Conservation (phyloP, 176 grass and related monocot genomes). For the Calamus simplicifolius region DNA sequence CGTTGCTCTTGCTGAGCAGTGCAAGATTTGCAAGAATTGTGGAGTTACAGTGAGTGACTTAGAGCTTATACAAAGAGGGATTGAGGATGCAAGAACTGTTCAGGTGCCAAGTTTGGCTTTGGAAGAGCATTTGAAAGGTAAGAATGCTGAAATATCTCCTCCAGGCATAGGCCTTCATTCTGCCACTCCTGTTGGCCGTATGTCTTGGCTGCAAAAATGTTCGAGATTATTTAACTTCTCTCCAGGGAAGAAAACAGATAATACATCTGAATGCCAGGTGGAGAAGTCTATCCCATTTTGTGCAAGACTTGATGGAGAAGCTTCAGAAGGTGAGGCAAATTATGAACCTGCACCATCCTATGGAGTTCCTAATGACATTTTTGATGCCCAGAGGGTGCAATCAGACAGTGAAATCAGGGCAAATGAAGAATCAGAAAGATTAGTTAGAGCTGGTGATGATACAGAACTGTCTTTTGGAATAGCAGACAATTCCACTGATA, state of each 20-base stretch:
- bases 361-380: conserved; percentile 38
- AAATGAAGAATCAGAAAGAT: conserved; percentile 36
- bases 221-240: conserved; percentile 72
- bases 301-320: conserved; percentile 57
- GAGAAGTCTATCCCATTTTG: conserved; percentile 40
- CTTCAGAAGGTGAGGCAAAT: conserved; percentile 39
- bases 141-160: conserved; percentile 27
- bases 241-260: conserved; percentile 38
- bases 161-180: conserved; percentile 24
- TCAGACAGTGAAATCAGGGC: conserved; percentile 33
- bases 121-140: conserved; percentile 19
- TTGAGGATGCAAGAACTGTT: conserved; percentile 41
- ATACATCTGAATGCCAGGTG: conserved; percentile 30
- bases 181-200: conserved; percentile 38
- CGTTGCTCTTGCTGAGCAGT: conserved; percentile 44
- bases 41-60: conserved; percentile 50
- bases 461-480: conserved; percentile 66
- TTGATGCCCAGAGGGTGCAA: conserved; percentile 29
- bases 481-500: conserved; percentile 68
- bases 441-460: conserved; percentile 31
- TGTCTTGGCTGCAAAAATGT: conserved; percentile 84
- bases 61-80: conserved; percentile 25
- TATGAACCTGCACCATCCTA: conserved; percentile 68
- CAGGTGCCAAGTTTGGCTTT: conserved; percentile 50
- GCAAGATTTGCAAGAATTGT: conserved; percentile 74